These are phyloP conservation scores for Hypoxylon sp. DNA, from an alignment of 2,329 filamentous ascomycete species.

Conservation along the genomic window DNA sequence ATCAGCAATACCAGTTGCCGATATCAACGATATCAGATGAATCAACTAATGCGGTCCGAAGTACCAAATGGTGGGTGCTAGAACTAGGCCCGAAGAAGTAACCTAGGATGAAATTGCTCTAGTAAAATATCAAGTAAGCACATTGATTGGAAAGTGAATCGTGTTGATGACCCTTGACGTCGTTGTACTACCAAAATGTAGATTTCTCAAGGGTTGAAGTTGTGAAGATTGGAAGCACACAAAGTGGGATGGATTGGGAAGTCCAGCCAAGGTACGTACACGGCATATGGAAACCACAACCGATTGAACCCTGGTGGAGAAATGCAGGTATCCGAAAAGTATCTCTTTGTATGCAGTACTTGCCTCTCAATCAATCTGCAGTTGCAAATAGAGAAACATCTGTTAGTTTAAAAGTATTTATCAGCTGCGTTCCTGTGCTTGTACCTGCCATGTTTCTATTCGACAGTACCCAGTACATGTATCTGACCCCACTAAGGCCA, in stretches of 20 bases:
- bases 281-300: constrained; percentile 19
- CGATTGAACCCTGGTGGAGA: constrained; percentile 7
- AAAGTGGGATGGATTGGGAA: constrained; percentile 18
- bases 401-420: constrained; percentile 7
- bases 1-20: constrained; percentile 24
- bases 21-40: constrained; percentile 15
- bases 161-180: not conserved
- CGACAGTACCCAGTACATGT: constrained; percentile 4
- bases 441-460: constrained; percentile 1
- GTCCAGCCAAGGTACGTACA: too few relatives aligned
- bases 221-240: constrained; percentile 12
- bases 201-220: constrained; percentile 4
- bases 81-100: too few relatives aligned
- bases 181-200: not conserved
- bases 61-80: too few relatives aligned
- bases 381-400: not conserved
- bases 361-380: constrained; percentile 6
- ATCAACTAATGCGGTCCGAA: too few relatives aligned
- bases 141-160: constrained; percentile 5
- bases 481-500: not conserved
- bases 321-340: not conserved
- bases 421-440: not conserved
- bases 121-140: not conserved
- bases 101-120: not conserved
- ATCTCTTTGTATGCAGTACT: constrained; percentile 5